phyloP scores from a whole-genome alignment of 2,329 filamentous ascomycete species.

The Verticillium longisporum region DNA sequence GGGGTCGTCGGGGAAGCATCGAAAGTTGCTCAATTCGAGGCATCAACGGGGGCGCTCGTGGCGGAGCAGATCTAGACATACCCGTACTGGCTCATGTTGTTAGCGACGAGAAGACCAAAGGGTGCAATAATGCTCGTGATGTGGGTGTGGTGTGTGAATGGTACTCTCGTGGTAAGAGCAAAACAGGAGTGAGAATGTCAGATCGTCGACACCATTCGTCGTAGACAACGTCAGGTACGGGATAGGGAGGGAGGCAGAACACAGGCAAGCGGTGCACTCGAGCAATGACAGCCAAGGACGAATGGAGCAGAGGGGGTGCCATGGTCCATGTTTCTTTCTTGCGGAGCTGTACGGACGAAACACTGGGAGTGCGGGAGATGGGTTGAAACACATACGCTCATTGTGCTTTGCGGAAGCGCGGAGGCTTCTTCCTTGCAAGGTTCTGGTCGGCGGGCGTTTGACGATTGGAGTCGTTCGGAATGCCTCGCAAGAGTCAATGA shows the following conservation, averaged over 20 bases:
- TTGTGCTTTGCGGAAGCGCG: slow-evolving; percentile 22
- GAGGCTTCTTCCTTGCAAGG: slow-evolving; percentile 13
- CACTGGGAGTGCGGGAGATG: slow-evolving; percentile 14
- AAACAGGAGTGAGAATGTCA: neutral
- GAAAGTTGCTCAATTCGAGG: too few species aligned
- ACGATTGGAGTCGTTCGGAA: neutral
- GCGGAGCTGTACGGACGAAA: slow-evolving; percentile 9
- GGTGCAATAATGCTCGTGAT: neutral
- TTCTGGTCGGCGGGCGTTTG: neutral
- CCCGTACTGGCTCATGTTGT: slow-evolving; percentile 41
- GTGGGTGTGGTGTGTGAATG: neutral
- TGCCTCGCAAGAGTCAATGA: neutral
- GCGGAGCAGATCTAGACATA: slow-evolving; percentile 19
- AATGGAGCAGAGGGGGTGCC: neutral
- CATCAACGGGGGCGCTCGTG: neutral
- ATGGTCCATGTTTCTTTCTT: neutral
- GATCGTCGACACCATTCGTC: slow-evolving; percentile 1
- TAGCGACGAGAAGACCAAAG: slow-evolving; percentile 16
- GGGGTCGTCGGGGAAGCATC: too few species aligned
- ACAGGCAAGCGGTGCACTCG: neutral
- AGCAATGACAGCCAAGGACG: slow-evolving; percentile 3
- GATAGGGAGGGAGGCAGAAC: neutral
- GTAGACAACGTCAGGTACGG: neutral
- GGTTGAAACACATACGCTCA: slow-evolving; percentile 42
- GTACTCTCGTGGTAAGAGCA: neutral